A percentile compares a stretch with the other conserved stretches of the same genome.
Evolutionary conservation across 83 land plant genomes (phyloP).

Genomic region (Thuja plicata): DNA sequence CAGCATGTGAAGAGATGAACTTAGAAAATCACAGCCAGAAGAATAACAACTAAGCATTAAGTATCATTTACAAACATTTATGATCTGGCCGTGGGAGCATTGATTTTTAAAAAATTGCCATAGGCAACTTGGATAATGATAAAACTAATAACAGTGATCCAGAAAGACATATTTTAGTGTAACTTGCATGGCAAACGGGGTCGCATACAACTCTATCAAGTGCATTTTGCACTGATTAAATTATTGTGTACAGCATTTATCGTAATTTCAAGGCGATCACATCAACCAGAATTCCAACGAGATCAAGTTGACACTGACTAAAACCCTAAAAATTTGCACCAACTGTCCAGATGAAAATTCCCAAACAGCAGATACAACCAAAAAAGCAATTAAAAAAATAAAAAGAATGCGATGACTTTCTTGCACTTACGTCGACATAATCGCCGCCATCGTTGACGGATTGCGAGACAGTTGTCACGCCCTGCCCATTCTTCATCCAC

Average conservation of each 20-base stretch:
- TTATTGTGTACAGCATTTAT: background rate
- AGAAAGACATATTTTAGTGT: background rate
- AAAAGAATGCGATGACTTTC: background rate
- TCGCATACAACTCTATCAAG: background rate
- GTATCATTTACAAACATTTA: background rate
- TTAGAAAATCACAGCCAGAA: background rate
- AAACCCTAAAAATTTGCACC: background rate
- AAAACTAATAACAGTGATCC: background rate
- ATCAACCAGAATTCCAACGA: background rate
- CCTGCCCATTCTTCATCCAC: conserved; percentile 84
- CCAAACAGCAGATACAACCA: background rate
- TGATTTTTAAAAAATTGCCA: background rate
- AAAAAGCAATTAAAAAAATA: background rate
- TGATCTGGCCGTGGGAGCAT: background rate
- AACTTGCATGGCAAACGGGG: background rate
- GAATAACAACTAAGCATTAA: background rate
- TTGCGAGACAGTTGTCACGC: conserved; percentile 63
- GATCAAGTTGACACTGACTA: background rate
- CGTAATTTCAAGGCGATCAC: background rate
- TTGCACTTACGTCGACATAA: conserved; percentile 61
- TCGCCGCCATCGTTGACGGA: conserved; percentile 58
- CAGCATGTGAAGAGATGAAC: background rate
- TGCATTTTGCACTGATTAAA: background rate
- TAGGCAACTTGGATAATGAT: background rate
- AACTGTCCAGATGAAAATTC: background rate